A percentile compares a stretch with the other conserved stretches of the same genome.
Evolutionary conservation across 1,284 basidiomycete species (phyloP).

Genomic region (Moniliophthora roreri): DNA sequence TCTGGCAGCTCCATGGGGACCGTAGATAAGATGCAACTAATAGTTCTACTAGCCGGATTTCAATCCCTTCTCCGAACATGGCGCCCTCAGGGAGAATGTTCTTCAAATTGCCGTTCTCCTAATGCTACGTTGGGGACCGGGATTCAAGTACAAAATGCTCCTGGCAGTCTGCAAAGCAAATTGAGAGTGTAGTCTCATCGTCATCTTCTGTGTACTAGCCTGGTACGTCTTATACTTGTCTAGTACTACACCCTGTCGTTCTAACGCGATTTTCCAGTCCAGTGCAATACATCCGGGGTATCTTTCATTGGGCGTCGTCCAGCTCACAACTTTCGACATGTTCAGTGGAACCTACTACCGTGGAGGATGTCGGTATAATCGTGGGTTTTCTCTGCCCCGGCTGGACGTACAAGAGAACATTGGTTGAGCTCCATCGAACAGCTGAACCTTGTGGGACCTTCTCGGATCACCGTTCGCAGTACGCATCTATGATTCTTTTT

Average conservation of each 20-base stretch:
- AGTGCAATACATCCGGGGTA: neutral
- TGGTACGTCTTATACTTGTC: neutral
- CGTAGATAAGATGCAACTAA: too few relatives aligned
- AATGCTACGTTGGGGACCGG: too few relatives aligned
- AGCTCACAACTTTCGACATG: neutral
- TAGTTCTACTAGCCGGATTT: too few relatives aligned
- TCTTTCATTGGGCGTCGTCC: slow-evolving; percentile 1
- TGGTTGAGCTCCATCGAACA: neutral
- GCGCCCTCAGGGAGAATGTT: too few relatives aligned
- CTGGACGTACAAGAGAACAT: neutral
- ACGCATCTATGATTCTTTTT: slow-evolving; percentile 1
- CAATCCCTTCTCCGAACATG: too few relatives aligned
- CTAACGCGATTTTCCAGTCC: neutral
- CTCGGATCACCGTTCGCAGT: slow-evolving; percentile 21
- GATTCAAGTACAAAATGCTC: too few relatives aligned
- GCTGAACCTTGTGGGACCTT: slow-evolving; percentile 34
- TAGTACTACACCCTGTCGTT: neutral
- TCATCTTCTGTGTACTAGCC: neutral
- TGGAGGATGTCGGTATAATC: slow-evolving; percentile 1
- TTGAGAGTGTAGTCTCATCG: neutral
- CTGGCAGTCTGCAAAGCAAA: too few relatives aligned
- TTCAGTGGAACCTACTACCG: neutral
- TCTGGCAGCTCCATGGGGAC: too few relatives aligned
- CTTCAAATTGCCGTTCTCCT: too few relatives aligned
- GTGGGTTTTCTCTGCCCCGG: neutral